Conservation (phyloP, 345 rosid species). For the Punica granatum region DNA sequence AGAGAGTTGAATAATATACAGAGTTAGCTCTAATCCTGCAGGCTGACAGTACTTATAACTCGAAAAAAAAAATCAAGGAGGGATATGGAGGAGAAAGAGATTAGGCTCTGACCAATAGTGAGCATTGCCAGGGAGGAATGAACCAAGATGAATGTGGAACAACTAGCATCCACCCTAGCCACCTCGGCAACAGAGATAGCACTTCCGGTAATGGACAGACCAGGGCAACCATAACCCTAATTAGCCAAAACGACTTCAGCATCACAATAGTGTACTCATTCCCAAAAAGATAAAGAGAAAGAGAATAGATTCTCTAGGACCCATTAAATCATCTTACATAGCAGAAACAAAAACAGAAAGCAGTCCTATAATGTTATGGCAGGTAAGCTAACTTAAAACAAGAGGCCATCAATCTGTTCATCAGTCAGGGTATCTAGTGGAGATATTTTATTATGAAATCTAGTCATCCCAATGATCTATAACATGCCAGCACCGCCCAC, state of each 20-base stretch:
- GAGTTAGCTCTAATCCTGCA: not conserved
- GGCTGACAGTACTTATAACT: not conserved
- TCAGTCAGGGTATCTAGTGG: not conserved
- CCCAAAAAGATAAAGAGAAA: not conserved
- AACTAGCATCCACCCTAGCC: constrained; percentile 97
- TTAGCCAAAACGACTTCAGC: constrained; percentile 18
- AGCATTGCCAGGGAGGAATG: constrained; percentile 93
- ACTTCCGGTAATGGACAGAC: constrained; percentile 61
- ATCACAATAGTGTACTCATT: not conserved
- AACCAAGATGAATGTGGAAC: constrained; percentile 79
- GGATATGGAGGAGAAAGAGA: not conserved
- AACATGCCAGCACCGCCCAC: not conserved
- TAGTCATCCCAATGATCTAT: not conserved
- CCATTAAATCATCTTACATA: not conserved
- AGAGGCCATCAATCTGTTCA: not conserved
- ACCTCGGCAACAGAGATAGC: constrained; percentile 68
- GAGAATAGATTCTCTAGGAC: not conserved
- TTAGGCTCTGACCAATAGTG: constrained; percentile 62
- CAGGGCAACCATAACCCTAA: constrained; percentile 96
- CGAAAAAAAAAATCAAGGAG: not conserved
- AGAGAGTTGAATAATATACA: constrained; percentile 15
- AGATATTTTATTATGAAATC: not conserved
- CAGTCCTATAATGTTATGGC: not conserved
- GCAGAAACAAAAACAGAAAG: not conserved
- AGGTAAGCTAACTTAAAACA: not conserved